Evolutionary conservation across 2,329 filamentous ascomycete genomes (phyloP).

Genomic region (Elsinoe arachidis): DNA sequence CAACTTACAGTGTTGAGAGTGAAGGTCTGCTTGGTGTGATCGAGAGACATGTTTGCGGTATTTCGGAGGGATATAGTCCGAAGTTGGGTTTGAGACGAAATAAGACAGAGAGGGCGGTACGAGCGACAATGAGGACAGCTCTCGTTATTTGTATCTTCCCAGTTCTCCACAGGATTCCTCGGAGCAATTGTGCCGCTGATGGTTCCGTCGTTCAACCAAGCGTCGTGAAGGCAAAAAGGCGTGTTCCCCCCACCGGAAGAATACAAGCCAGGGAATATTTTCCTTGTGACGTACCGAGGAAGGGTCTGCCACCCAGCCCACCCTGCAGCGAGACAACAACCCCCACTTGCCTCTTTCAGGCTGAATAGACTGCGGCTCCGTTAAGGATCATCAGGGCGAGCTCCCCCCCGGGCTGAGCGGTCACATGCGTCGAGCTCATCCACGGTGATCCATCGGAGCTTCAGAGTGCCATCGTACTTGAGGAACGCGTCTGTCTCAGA

Average conservation of each 20-base stretch:
- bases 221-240: not conserved
- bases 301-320: not conserved
- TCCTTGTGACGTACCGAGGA: not conserved
- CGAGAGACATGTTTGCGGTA: constrained; percentile 20
- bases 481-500: not conserved
- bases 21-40: constrained; percentile 36
- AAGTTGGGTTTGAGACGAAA: too few relatives aligned
- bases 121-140: not conserved
- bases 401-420: not conserved
- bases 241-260: not conserved
- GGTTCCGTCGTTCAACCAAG: not conserved
- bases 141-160: not conserved
- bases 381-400: not conserved
- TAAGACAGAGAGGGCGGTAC: not conserved
- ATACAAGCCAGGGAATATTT: not conserved
- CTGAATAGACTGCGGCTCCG: constrained; percentile 1
- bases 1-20: constrained; percentile 46
- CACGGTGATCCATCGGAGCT: not conserved
- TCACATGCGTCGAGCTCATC: not conserved
- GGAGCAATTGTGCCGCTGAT: constrained; percentile 1
- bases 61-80: not conserved
- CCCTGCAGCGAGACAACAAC: not conserved
- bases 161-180: not conserved
- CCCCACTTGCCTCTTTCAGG: not conserved
- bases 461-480: not conserved